Base-by-base conservation (phyloP, 768 basidiomycete species). In the Lentinula raphanica region DNA sequence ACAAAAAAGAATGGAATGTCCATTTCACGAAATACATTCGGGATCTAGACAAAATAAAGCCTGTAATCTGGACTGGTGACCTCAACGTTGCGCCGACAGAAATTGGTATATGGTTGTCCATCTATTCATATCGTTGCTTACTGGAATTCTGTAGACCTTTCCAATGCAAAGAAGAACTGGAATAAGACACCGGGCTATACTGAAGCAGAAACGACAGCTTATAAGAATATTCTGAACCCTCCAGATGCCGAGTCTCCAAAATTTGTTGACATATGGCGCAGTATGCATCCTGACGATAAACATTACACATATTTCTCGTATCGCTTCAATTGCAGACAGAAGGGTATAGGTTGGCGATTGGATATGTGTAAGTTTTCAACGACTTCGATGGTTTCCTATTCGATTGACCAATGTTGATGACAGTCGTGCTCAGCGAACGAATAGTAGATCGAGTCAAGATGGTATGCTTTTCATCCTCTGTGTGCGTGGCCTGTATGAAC, bases 171-270 rank as follows among this genome's bases (percentile, higher is more conserved):
- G 57, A 63, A 75, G 49, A 92, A 93, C 65, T 93, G 90, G 90
- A 93, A 94, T 70, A 94, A 94, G 68, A 85, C 88, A 0, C 75
- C 92, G 1, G 92, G 92, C 0, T 91, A 92, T 67, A 94, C 92
- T 0, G 83, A 90, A 65, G 83, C 79, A 7, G 93, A 95, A 72
- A 92, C 88, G 9, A 79, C 83, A 4, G 83, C 87, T 0, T 94
- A 88, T 69, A 81, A 79, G 57, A 78, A 80, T 17, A 85, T 94
- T 45, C 76, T 95, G 0, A 72, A 80, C 49, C 76, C 86, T 5
- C 71, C 82, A 5, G 69, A 71, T 3, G 58, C 69, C 32, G 32
- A 35, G 13, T 13, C 73, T 5, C 70, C 74, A 56, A 77, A 76
- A 66, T 88, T 94, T 54, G 76, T 90, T 44, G 93, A 95, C 63